Percentiles rank a stretch among this genome's conserved stretches.
Conservation (phyloP, 257 asterid species). For the Fraxinus excelsior region DNA sequence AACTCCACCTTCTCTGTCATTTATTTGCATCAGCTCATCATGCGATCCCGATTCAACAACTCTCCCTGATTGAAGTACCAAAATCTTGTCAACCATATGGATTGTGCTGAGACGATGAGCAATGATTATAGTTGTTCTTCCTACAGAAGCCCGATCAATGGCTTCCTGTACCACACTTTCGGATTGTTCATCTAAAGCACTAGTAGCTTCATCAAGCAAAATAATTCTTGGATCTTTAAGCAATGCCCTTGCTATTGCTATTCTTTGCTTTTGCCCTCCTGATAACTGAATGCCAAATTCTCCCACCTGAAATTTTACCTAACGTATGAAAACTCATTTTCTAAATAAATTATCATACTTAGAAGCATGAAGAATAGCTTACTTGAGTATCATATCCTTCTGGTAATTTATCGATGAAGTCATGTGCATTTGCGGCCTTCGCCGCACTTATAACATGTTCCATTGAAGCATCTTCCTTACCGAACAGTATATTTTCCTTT, state of each 20-base stretch:
- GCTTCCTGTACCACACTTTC: constrained; percentile 71
- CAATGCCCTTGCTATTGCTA: constrained; percentile 77
- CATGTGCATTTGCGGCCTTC: constrained; percentile 75
- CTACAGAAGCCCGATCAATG: constrained; percentile 57
- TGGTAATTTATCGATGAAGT: constrained; percentile 56
- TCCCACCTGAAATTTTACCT: constrained; percentile 55
- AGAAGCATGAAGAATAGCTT: constrained; percentile 1
- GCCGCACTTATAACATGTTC: constrained; percentile 53
- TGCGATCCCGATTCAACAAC: constrained; percentile 71
- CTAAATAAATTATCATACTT: not conserved
- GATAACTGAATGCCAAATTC: constrained; percentile 69
- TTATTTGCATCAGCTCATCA: constrained; percentile 47
- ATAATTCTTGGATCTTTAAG: constrained; percentile 66
- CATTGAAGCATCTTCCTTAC: constrained; percentile 53
- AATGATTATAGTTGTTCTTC: constrained; percentile 64
- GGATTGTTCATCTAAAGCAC: constrained; percentile 76
- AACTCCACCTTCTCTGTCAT: constrained; percentile 39
- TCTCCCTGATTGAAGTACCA: constrained; percentile 58
- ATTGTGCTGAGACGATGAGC: constrained; percentile 79
- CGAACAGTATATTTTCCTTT: constrained; percentile 46
- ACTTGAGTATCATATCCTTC: constrained; percentile 74
- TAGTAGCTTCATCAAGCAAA: constrained; percentile 80
- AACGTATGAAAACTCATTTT: not conserved
- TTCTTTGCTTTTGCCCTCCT: constrained; percentile 81
- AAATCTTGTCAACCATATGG: constrained; percentile 47